phyloP scores from a whole-genome alignment of 257 asterid genomes.

The Handroanthus guayacan region DNA sequence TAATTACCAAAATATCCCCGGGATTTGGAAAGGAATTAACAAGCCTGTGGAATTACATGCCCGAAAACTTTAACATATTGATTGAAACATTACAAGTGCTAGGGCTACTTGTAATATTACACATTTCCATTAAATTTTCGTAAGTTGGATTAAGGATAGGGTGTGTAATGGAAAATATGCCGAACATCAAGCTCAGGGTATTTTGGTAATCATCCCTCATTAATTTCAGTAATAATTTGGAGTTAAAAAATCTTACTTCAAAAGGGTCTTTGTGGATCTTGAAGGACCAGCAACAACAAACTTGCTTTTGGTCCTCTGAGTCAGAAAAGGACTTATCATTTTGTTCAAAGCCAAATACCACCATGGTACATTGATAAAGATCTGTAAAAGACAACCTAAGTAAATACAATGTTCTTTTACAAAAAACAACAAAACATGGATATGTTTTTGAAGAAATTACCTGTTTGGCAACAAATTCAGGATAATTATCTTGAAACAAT shows the following conservation, averaged over 20 bases:
- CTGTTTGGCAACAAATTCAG: conserved; percentile 56
- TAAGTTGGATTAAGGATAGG: too few relatives aligned
- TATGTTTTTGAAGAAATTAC: conserved; percentile 11
- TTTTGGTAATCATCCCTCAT: too few relatives aligned
- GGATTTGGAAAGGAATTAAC: too few relatives aligned
- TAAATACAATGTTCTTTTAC: background rate
- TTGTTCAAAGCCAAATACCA: conserved; percentile 47
- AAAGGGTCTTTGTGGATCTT: conserved; percentile 40
- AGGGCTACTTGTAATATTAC: too few relatives aligned
- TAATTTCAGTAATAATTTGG: too few relatives aligned
- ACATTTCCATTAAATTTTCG: too few relatives aligned
- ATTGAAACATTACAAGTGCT: too few relatives aligned
- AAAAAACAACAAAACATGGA: background rate
- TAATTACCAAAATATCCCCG: too few relatives aligned
- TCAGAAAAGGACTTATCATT: conserved; percentile 52
- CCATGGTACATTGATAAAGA: conserved; percentile 54
- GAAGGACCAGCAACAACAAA: conserved; percentile 48
- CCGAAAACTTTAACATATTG: too few relatives aligned
- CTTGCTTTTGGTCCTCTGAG: conserved; percentile 46
- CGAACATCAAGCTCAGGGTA: too few relatives aligned
- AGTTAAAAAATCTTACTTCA: conserved; percentile 39
- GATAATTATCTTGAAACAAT: conserved; percentile 52
- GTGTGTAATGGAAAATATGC: background rate
- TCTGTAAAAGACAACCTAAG: conserved; percentile 13
- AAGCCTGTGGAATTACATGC: too few relatives aligned